Evolutionary conservation across 2,329 filamentous ascomycete species (phyloP).

Genomic region (Sporothrix phasma): DNA sequence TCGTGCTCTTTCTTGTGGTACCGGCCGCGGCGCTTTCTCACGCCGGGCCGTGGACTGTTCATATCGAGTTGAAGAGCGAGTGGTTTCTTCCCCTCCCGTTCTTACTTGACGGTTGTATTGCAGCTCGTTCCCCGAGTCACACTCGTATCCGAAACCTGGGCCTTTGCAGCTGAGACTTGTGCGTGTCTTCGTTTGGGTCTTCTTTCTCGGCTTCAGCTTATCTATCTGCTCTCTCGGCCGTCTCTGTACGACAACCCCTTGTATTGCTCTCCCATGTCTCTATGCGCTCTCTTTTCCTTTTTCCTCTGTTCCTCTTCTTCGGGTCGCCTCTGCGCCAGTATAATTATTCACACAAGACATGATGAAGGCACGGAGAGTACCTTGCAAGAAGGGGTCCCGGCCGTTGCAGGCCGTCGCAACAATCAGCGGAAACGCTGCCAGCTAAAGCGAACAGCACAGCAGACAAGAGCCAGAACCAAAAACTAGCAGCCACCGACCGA

Average conservation of each 20-base stretch:
- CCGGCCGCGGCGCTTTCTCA: background rate
- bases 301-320: background rate
- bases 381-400: no score
- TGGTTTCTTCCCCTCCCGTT: background rate
- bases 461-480: background rate
- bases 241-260: background rate
- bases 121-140: background rate
- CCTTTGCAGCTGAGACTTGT: background rate
- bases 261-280: background rate
- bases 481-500: no score
- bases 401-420: background rate
- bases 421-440: background rate
- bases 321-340: no score
- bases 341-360: no score
- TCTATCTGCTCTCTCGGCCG: background rate
- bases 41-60: background rate
- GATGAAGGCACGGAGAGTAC: no score
- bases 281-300: background rate
- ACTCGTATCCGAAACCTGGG: background rate
- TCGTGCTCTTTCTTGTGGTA: background rate
- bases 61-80: background rate
- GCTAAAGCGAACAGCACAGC: background rate
- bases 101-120: background rate
- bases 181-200: background rate
- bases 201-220: background rate